Evolutionary conservation across 345 rosid genomes (phyloP).

Genomic region (Passiflora organensis): DNA sequence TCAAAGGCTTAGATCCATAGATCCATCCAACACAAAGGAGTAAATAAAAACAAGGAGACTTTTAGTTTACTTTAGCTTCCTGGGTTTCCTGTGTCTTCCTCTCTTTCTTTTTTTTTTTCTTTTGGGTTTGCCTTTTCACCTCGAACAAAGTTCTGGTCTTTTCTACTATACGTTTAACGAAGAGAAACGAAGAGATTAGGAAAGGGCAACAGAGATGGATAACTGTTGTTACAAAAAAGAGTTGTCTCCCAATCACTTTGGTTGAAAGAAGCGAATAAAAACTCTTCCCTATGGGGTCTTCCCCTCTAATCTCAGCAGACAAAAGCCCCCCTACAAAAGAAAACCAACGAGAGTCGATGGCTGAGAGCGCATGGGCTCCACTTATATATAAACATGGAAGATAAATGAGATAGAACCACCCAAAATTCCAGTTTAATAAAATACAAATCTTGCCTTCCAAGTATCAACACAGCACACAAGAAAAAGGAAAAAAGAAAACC

Average conservation of each 20-base stretch:
- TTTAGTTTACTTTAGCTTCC: background rate
- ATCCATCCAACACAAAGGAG: constrained; percentile 40
- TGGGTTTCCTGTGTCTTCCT: background rate
- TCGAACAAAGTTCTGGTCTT: background rate
- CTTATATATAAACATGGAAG: background rate
- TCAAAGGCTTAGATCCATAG: constrained; percentile 39
- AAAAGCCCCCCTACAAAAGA: constrained; percentile 23
- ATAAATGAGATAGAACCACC: background rate
- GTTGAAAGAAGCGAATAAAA: constrained; percentile 21
- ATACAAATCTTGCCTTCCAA: too few species aligned
- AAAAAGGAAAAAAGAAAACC: too few species aligned
- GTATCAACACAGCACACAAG: too few species aligned
- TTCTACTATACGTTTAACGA: background rate
- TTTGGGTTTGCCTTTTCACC: background rate
- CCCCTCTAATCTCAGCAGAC: constrained; percentile 16
- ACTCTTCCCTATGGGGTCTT: constrained; percentile 6
- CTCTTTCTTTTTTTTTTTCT: background rate
- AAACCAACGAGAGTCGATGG: constrained; percentile 30
- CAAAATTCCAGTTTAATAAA: too few species aligned
- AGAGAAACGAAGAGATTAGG: constrained; percentile 1
- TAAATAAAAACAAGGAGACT: background rate
- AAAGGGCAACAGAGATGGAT: background rate
- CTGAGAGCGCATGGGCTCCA: constrained; percentile 45
- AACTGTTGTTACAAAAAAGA: background rate
- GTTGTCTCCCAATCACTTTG: constrained; percentile 19